Evolutionary conservation across 202 grass and related monocot species (phyloP).

Genomic region (Musa balbisiana): DNA sequence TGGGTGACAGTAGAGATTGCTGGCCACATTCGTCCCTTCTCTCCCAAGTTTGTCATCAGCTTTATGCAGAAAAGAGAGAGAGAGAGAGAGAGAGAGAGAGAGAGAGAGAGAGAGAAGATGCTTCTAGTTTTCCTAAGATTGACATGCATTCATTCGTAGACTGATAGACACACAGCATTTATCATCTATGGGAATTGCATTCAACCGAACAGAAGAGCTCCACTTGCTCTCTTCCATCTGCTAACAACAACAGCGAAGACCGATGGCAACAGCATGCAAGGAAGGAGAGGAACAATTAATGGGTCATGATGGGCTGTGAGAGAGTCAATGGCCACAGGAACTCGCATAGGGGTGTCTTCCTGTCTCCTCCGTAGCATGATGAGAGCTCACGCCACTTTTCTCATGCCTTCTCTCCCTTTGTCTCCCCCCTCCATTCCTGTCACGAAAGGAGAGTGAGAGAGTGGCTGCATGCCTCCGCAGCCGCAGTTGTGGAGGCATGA

Average conservation of each 20-base stretch:
- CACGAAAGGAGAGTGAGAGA: constrained; percentile 9
- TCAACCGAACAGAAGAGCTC: background rate
- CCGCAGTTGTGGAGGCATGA: too few species aligned
- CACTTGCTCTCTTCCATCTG: too few species aligned
- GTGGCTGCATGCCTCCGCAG: too few species aligned
- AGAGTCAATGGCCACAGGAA: constrained; percentile 52
- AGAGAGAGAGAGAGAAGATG: too few species aligned
- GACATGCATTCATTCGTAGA: too few species aligned
- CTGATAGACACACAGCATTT: constrained; percentile 21
- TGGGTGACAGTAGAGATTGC: constrained; percentile 35
- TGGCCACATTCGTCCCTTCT: constrained; percentile 79
- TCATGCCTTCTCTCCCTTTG: constrained; percentile 42
- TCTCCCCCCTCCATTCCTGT: constrained; percentile 21
- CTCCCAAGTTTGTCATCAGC: constrained; percentile 79
- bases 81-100: constrained; percentile 24
- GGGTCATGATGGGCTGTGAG: constrained; percentile 49
- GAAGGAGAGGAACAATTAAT: constrained; percentile 36
- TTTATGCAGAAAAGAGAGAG: constrained; percentile 43
- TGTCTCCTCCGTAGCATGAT: constrained; percentile 52
- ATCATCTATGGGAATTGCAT: constrained; percentile 52
- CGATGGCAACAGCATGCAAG: background rate
- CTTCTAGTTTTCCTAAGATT: too few species aligned
- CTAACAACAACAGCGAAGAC: too few species aligned
- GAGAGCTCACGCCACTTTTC: constrained; percentile 58
- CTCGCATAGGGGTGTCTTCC: constrained; percentile 25